Evolutionary conservation across 306 rosid species (phyloP).

Genomic region (Arachis stenosperma): DNA sequence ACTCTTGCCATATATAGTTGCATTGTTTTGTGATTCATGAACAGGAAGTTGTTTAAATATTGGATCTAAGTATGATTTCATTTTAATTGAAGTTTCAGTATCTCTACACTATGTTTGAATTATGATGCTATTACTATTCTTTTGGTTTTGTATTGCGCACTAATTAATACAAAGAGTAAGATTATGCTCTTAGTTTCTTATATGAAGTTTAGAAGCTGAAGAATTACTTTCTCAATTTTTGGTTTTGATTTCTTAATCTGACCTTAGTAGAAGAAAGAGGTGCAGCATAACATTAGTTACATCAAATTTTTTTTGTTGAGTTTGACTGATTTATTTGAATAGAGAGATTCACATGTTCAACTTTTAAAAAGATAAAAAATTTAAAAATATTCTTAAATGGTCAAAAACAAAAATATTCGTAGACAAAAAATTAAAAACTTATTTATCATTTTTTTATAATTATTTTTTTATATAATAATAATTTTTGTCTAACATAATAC

Average conservation of each 20-base stretch:
- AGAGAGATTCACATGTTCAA: no score
- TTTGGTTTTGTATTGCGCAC: neutral
- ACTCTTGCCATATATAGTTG: conserved; percentile 7
- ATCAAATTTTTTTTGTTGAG: no score
- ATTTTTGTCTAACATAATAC: no score
- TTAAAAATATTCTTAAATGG: no score
- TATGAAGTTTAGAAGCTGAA: conserved; percentile 22
- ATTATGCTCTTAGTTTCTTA: conserved; percentile 21
- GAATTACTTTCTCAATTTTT: conserved; percentile 54
- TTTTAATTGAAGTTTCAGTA: neutral
- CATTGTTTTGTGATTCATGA: neutral
- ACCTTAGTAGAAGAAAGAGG: conserved; percentile 29
- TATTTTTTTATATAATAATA: no score
- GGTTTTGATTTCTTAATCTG: conserved; percentile 45
- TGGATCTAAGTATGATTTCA: conserved; percentile 1
- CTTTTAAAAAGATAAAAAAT: no score
- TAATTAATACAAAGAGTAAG: neutral
- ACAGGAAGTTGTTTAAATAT: neutral
- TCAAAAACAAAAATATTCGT: no score
- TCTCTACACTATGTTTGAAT: conserved; percentile 20
- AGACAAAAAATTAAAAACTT: no score
- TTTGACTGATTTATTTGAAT: no score
- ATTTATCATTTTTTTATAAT: no score
- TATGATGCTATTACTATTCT: neutral
- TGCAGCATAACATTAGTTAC: no score